Conservation (phyloP, 305 asterid genomes). For the Plantago coronopus region DNA sequence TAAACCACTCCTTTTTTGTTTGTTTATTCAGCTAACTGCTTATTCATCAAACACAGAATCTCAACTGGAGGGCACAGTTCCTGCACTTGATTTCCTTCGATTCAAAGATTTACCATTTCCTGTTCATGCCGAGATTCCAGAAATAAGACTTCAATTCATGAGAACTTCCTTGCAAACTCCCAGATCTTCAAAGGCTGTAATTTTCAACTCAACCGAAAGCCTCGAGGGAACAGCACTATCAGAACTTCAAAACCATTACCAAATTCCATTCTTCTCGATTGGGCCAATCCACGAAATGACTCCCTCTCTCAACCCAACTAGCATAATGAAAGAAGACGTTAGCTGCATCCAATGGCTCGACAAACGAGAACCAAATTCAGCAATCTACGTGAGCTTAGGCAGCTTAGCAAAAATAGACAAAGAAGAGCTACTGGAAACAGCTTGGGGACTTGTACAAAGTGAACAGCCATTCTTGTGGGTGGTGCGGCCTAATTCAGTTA, state of each 20-base stretch:
- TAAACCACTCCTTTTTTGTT: no score
- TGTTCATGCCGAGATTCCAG: constrained; percentile 11
- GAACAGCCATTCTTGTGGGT: constrained; percentile 47
- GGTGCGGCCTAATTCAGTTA: constrained; percentile 28
- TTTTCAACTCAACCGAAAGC: constrained; percentile 40
- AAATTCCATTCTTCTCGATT: constrained; percentile 34
- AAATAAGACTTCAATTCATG: constrained; percentile 17
- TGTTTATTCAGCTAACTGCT: background rate
- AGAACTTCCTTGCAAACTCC: constrained; percentile 1
- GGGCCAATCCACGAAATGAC: constrained; percentile 48
- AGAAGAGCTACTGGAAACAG: constrained; percentile 28
- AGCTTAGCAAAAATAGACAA: constrained; percentile 31
- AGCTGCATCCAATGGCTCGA: constrained; percentile 36
- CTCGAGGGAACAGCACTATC: constrained; percentile 30
- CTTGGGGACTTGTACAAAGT: constrained; percentile 44
- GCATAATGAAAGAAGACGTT: constrained; percentile 35
- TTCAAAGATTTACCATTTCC: constrained; percentile 38
- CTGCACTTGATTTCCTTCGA: constrained; percentile 32
- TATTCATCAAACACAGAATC: constrained; percentile 25
- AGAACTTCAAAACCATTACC: constrained; percentile 20
- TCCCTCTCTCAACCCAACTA: constrained; percentile 12
- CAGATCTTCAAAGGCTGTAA: constrained; percentile 31
- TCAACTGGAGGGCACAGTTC: constrained; percentile 26
- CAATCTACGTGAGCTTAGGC: constrained; percentile 44
- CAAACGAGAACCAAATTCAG: constrained; percentile 32